Conservation (phyloP, 1,284 basidiomycete genomes). For the Fomitopsis betulina region DNA sequence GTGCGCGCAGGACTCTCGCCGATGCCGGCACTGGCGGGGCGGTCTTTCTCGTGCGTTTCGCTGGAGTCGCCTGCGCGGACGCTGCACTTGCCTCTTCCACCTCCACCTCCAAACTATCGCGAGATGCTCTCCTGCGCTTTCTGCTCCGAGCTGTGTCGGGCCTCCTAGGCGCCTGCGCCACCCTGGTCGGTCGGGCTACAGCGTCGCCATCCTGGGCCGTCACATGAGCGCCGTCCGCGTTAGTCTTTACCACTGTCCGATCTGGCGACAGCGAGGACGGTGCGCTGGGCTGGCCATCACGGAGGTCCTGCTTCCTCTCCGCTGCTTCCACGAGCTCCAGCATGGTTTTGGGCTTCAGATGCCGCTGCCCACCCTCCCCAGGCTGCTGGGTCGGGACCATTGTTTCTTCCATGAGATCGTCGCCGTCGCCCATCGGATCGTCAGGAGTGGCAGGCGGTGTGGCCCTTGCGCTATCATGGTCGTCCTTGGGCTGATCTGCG, state of each 20-base stretch:
- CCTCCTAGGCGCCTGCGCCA: constrained; percentile 6
- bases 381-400: constrained; percentile 10
- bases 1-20: constrained; percentile 47
- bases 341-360: constrained; percentile 53
- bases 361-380: not conserved
- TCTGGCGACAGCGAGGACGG: not conserved
- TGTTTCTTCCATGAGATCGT: constrained; percentile 32
- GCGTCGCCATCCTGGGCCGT: not conserved
- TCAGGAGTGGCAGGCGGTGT: not conserved
- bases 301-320: constrained; percentile 13
- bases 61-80: constrained; percentile 9
- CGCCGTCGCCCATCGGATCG: constrained; percentile 17
- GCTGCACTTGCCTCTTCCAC: constrained; percentile 14
- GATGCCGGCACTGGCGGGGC: constrained; percentile 26
- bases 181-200: not conserved
- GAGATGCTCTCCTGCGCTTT: constrained; percentile 22
- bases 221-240: not conserved
- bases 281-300: constrained; percentile 1
- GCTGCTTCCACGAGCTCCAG: constrained; percentile 55
- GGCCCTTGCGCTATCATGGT: constrained; percentile 5
- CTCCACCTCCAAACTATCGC: constrained; percentile 21
- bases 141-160: constrained; percentile 7
- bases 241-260: not conserved
- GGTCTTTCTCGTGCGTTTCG: constrained; percentile 21
- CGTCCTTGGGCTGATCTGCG: not conserved